These are phyloP conservation scores for Cyclaneusma minus DNA, from an alignment of 2,329 filamentous ascomycete genomes.

Conservation along the genomic window DNA sequence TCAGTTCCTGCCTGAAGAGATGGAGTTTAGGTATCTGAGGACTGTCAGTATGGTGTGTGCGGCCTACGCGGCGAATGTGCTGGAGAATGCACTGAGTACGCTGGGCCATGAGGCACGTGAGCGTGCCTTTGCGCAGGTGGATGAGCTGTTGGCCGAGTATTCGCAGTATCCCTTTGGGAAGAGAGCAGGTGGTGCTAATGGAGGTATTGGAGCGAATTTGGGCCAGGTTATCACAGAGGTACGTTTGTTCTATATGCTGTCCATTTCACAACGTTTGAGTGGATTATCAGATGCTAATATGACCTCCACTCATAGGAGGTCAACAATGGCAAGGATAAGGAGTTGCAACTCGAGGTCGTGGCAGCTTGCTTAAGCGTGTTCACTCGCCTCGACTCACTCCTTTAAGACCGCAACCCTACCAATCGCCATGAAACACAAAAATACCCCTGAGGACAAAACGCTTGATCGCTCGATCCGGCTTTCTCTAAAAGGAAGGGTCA, in stretches of 20 bases:
- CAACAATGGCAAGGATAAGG: conserved; percentile 75
- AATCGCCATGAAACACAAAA: conserved; percentile 8
- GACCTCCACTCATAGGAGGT: conserved; percentile 49
- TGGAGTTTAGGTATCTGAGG: conserved; percentile 85
- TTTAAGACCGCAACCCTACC: too few relatives aligned
- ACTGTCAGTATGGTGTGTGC: conserved; percentile 96
- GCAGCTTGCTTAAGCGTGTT: conserved; percentile 95
- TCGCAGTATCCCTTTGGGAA: conserved; percentile 94
- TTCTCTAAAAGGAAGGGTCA: too few relatives aligned
- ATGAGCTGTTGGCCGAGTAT: conserved; percentile 89
- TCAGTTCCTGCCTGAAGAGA: conserved; percentile 82
- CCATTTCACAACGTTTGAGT: conserved; percentile 8
- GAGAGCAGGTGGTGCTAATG: conserved; percentile 53
- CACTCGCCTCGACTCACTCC: conserved; percentile 86
- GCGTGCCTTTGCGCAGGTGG: conserved; percentile 89
- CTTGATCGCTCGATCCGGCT: too few relatives aligned
- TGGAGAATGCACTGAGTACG: conserved; percentile 92
- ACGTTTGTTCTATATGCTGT: conserved; percentile 10
- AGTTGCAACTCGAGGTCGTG: conserved; percentile 88
- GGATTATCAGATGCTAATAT: conserved; percentile 2
- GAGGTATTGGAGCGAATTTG: conserved; percentile 84
- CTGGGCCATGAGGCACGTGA: conserved; percentile 90
- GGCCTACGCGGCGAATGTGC: conserved; percentile 91
- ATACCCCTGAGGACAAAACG: neutral
- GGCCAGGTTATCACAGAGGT: conserved; percentile 72